phyloP scores from a whole-genome alignment of 768 basidiomycete genomes.

The Rhodotorula babjevae region DNA sequence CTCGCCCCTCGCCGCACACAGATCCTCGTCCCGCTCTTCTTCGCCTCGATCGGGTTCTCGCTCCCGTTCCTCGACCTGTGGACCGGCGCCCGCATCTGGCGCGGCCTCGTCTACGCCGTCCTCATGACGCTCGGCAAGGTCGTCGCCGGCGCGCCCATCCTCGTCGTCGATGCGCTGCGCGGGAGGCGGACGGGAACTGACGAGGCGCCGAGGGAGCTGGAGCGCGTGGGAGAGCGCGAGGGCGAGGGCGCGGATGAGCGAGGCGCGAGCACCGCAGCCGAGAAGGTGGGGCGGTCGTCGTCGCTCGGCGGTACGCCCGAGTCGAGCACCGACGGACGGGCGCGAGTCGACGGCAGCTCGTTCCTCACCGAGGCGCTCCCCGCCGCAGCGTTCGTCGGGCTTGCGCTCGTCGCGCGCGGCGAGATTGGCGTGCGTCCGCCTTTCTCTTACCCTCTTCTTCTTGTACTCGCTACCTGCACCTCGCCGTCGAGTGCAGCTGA shows the following conservation, averaged over 20 bases:
- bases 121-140: constrained; percentile 60
- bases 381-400: constrained; percentile 52
- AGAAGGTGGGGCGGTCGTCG: background rate
- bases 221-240: background rate
- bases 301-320: background rate
- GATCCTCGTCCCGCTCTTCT: constrained; percentile 62
- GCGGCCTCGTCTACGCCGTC: constrained; percentile 57
- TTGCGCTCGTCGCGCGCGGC: constrained; percentile 64
- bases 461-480: background rate
- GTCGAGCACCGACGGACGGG: too few relatives aligned
- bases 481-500: too few relatives aligned
- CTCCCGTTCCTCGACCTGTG: constrained; percentile 55
- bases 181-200: background rate
- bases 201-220: too few relatives aligned
- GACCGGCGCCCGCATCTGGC: constrained; percentile 53
- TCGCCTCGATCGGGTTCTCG: constrained; percentile 58
- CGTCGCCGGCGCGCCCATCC: constrained; percentile 52
- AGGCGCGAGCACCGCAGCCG: constrained; percentile 43
- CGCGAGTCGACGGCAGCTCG: too few relatives aligned
- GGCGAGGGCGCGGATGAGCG: background rate
- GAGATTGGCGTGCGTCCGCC: constrained; percentile 57
- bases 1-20: background rate
- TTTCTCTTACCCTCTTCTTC: background rate
- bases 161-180: constrained; percentile 23
- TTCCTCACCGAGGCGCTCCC: constrained; percentile 39